A percentile compares a stretch with the other conserved stretches of the same genome.
Conservation (phyloP, 1,139 yeast species). For the Geotrichum macrosporum region DNA sequence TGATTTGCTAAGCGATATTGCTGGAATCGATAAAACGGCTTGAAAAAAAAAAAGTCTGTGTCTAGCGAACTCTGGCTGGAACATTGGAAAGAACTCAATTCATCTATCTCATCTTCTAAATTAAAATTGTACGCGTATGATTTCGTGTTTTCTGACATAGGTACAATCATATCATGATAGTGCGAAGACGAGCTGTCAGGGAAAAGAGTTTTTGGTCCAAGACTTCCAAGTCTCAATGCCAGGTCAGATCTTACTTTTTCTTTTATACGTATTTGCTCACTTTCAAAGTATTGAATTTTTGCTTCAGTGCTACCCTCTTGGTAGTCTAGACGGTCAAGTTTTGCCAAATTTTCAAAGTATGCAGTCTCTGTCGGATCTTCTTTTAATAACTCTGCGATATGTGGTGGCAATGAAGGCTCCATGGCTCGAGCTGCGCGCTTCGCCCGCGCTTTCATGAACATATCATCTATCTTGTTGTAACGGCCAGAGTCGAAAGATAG, state of each 20-base stretch:
- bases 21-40: conserved; percentile 1
- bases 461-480: background rate
- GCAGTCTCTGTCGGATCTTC: background rate
- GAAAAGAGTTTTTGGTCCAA: background rate
- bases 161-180: background rate
- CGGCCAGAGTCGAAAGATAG: background rate
- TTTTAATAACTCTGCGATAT: background rate
- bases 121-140: background rate
- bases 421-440: background rate
- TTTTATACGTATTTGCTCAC: background rate
- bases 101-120: background rate
- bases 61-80: background rate
- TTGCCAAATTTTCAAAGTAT: background rate
- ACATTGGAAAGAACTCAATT: background rate
- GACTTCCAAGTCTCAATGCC: background rate
- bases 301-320: background rate
- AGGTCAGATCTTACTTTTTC: background rate
- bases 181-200: background rate
- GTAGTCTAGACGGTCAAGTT: background rate
- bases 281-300: background rate
- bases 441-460: background rate
- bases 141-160: background rate
- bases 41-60: conserved; percentile 10
- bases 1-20: background rate
- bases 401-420: background rate